Evolutionary conservation across 768 basidiomycete species (phyloP), one percentile per base, ranked within the genome.

Genomic region (Crassisporium funariophilum): DNA sequence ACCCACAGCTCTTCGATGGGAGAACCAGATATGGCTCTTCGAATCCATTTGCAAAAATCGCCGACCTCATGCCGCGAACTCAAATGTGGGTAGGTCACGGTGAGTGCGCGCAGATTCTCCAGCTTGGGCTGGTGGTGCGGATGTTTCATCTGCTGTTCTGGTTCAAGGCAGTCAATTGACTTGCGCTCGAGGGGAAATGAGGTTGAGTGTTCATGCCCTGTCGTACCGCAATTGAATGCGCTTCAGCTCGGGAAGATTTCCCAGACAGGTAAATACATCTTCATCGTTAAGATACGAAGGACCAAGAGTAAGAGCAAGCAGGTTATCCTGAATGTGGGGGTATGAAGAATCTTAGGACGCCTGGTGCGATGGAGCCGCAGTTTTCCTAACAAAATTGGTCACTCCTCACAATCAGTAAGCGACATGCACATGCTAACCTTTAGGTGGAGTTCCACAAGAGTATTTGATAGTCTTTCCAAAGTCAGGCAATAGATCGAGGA

Each of bases 311-410:
- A 83, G 62, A 10, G 69, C 59, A 8, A 55, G 58, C 16, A 78
- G 51, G 13, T 52, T 58, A 37, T 58, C 35, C 33, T 61, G 49
- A 1, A 80, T 42, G 23, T 68, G 64, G 0, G 77, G 75, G 4
- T n/a, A 71, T 9, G 41, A 82, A 62, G 0, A 72, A 68, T 15
- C 64, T 72, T 3, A 85, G 63, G 2, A 83, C 77, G 0, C 82
- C 81, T 8, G 82, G 83, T 0, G 83, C 84, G 12, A 85, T 67
- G 4, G 82, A 85, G 5, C 82, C 82, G 55, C 83, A 85, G 44
- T 83, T 78, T 23, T 69, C 71, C 82, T 84, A 31, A 39, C 4
- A 43, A 10, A 25, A 35, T 46, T n/a, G n/a, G n/a, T n/a, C n/a
- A n/a, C n/a, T n/a, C n/a, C n/a, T n/a, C n/a, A 12, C 17, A 11